These are phyloP conservation scores for Mycena galopus DNA, from an alignment of 768 basidiomycete species.

Conservation along the genomic window DNA sequence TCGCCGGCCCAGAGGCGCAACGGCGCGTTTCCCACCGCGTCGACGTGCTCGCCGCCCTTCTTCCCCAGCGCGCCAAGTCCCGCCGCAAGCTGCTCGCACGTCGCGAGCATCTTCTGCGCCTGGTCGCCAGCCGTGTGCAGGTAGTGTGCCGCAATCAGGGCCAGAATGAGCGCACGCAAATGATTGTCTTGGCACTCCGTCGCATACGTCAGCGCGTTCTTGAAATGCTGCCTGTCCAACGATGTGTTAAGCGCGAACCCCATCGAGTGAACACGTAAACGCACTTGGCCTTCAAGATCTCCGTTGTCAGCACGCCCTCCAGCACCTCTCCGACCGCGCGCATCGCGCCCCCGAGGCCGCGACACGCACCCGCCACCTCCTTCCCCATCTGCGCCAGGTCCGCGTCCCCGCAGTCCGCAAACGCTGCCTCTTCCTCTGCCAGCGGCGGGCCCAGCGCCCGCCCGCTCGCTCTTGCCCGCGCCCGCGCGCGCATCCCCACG, in stretches of 20 bases:
- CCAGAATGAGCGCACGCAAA: conserved; percentile 76
- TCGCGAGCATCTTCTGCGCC: conserved; percentile 73
- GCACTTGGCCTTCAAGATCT: conserved; percentile 75
- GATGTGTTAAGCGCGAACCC: neutral
- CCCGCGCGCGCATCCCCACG: conserved; percentile 55
- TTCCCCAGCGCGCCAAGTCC: conserved; percentile 68
- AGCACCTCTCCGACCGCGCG: conserved; percentile 68
- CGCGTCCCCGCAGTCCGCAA: conserved; percentile 43
- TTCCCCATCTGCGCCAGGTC: conserved; percentile 48
- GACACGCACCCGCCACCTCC: conserved; percentile 59
- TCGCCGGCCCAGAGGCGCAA: conserved; percentile 82
- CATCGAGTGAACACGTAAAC: conserved; percentile 37
- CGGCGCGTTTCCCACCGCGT: conserved; percentile 70
- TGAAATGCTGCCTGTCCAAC: conserved; percentile 64
- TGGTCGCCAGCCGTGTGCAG: conserved; percentile 78
- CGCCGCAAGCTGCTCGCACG: conserved; percentile 78
- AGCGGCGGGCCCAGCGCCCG: conserved; percentile 31
- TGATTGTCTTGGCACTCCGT: conserved; percentile 77
- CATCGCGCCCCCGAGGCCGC: conserved; percentile 66
- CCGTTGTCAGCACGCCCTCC: conserved; percentile 64
- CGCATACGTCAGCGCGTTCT: conserved; percentile 69
- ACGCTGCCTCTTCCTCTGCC: conserved; percentile 35
- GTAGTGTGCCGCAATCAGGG: conserved; percentile 78
- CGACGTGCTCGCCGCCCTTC: conserved; percentile 39
- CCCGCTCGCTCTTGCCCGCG: conserved; percentile 20